Evolutionary conservation across 768 basidiomycete species (phyloP).

Genomic region (Chiua virens): DNA sequence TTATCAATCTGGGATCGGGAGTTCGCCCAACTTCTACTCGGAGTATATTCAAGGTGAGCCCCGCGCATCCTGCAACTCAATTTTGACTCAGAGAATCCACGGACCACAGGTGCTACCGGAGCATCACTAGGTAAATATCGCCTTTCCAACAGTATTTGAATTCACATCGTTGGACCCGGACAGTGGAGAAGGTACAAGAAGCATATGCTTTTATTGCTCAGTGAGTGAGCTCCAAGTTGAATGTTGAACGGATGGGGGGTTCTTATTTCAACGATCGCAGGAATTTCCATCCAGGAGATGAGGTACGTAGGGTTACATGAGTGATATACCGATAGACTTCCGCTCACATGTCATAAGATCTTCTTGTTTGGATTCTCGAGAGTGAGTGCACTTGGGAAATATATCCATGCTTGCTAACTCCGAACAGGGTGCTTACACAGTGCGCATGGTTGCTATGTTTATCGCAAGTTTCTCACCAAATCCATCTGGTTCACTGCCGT

Average conservation of each 20-base stretch:
- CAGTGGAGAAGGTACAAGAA: slow-evolving; percentile 74
- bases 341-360: slow-evolving; percentile 44
- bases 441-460: slow-evolving; percentile 69
- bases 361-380: slow-evolving; percentile 79
- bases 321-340: background rate
- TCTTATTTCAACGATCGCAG: slow-evolving; percentile 33
- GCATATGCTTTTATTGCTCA: slow-evolving; percentile 81
- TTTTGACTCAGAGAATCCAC: slow-evolving; percentile 8
- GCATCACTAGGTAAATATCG: slow-evolving; percentile 50
- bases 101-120: slow-evolving; percentile 68
- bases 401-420: slow-evolving; percentile 3
- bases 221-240: slow-evolving; percentile 40
- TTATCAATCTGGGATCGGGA: slow-evolving; percentile 63
- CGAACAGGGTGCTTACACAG: slow-evolving; percentile 71
- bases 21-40: slow-evolving; percentile 56
- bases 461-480: slow-evolving; percentile 19
- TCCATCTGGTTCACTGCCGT: background rate
- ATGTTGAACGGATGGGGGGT: too few relatives aligned
- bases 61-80: background rate
- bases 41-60: slow-evolving; percentile 59
- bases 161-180: slow-evolving; percentile 1
- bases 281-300: slow-evolving; percentile 71
- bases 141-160: background rate
- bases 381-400: slow-evolving; percentile 34
- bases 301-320: slow-evolving; percentile 39